These are phyloP conservation scores for Ananas comosus DNA, from an alignment of 176 grass and related monocot genomes.

Conservation along the genomic window DNA sequence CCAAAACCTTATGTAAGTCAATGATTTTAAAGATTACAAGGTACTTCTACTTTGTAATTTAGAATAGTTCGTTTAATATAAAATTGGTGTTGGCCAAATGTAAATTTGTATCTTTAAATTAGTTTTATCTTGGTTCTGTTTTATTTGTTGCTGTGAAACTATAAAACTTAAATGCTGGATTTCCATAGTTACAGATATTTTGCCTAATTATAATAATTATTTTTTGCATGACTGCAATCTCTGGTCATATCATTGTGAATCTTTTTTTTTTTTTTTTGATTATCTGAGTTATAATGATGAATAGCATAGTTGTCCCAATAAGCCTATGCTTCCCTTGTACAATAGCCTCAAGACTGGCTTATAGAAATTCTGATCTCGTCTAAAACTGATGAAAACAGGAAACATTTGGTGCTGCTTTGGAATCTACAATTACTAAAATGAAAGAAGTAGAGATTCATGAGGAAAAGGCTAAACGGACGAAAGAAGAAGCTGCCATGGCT, in stretches of 20 bases:
- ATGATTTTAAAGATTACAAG: no score
- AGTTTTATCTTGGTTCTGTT: not conserved
- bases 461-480: conserved; percentile 33
- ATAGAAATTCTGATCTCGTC: not conserved
- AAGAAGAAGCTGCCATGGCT: conserved; percentile 35
- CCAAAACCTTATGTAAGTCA: no score
- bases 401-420: conserved; percentile 35
- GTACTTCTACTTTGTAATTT: no score
- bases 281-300: no score
- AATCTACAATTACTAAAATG: conserved; percentile 36
- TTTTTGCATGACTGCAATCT: not conserved
- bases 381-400: conserved; percentile 21
- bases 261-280: no score
- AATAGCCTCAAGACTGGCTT: not conserved
- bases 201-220: not conserved
- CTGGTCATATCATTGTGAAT: no score
- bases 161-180: no score
- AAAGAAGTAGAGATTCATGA: conserved; percentile 53
- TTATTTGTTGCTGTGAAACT: not conserved
- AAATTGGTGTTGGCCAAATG: not conserved
- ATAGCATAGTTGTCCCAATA: not conserved
- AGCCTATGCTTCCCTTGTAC: not conserved
- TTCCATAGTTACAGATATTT: not conserved
- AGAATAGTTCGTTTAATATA: no score
- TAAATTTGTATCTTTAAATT: not conserved